Percentiles rank a stretch among this genome's conserved stretches.
Evolutionary conservation across 2,329 filamentous ascomycete species (phyloP).

Genomic region (Colletotrichum somersetense): DNA sequence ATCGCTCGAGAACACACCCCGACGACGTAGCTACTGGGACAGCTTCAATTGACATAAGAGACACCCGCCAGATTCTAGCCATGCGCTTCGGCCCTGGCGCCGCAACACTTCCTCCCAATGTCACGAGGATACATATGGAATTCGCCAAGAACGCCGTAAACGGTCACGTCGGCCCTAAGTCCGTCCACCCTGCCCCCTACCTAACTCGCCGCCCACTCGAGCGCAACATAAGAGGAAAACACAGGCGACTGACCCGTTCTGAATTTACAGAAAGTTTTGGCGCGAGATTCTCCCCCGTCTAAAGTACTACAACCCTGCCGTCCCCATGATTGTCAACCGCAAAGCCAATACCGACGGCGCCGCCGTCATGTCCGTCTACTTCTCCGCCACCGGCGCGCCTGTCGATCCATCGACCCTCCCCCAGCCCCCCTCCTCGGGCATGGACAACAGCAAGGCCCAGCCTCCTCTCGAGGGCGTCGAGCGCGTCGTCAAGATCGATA

Average conservation of each 20-base stretch:
- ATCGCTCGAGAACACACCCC: conserved; percentile 14
- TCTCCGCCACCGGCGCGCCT: conserved; percentile 56
- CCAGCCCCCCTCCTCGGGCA: conserved; percentile 62
- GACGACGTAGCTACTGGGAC: neutral
- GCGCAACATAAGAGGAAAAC: conserved; percentile 45
- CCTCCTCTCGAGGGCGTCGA: conserved; percentile 60
- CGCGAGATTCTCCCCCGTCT: conserved; percentile 82
- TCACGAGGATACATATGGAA: conserved; percentile 81
- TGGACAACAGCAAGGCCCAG: conserved; percentile 62
- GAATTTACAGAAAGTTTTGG: conserved; percentile 83
- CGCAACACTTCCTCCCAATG: conserved; percentile 80
- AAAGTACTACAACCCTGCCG: conserved; percentile 92
- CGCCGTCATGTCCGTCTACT: conserved; percentile 75
- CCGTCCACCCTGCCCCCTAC: conserved; percentile 46
- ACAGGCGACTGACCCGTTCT: conserved; percentile 41
- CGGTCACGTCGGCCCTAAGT: conserved; percentile 82
- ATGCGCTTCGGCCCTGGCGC: conserved; percentile 88
- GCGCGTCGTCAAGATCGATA: conserved; percentile 68
- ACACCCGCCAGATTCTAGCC: conserved; percentile 71
- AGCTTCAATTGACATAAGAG: conserved; percentile 46
- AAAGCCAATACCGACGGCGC: conserved; percentile 67
- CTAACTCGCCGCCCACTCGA: conserved; percentile 45
- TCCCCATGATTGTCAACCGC: conserved; percentile 86
- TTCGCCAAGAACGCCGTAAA: conserved; percentile 73
- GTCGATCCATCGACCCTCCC: conserved; percentile 49